Conservation (phyloP, 148 eudicot genomes). For the Cornus suecica region DNA sequence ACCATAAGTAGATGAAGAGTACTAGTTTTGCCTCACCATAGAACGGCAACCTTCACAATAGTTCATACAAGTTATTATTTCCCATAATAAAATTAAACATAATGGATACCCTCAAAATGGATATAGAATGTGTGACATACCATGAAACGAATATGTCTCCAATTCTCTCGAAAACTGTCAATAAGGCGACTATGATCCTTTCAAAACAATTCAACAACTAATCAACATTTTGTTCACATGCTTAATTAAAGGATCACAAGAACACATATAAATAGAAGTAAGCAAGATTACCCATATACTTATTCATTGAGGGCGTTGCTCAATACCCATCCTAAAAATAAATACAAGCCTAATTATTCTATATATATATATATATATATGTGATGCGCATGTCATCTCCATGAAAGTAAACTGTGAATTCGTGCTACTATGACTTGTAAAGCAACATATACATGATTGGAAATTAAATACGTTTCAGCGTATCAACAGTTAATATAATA, state of each 20-base stretch:
- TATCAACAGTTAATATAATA: too few relatives aligned
- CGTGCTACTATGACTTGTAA: too few relatives aligned
- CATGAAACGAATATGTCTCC: constrained; percentile 68
- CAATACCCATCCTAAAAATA: background rate
- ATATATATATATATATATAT: too few relatives aligned
- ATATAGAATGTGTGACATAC: constrained; percentile 26
- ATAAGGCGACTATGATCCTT: constrained; percentile 72
- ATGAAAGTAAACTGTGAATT: too few relatives aligned
- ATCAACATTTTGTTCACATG: background rate
- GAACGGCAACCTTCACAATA: constrained; percentile 57
- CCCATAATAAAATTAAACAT: background rate
- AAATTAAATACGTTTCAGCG: too few relatives aligned
- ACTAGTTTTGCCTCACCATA: constrained; percentile 85
- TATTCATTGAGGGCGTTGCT: too few relatives aligned
- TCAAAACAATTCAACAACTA: background rate
- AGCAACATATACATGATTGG: too few relatives aligned
- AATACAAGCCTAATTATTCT: background rate
- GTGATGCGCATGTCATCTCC: too few relatives aligned
- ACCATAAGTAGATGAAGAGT: constrained; percentile 79
- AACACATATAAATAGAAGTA: background rate
- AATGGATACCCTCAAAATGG: too few relatives aligned
- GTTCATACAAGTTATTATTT: too few relatives aligned
- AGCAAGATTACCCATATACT: background rate
- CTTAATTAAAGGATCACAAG: too few relatives aligned
- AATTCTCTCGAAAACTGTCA: constrained; percentile 56